phyloP scores from a whole-genome alignment of 1,284 basidiomycete genomes.

The Microbotryum intermedium region DNA sequence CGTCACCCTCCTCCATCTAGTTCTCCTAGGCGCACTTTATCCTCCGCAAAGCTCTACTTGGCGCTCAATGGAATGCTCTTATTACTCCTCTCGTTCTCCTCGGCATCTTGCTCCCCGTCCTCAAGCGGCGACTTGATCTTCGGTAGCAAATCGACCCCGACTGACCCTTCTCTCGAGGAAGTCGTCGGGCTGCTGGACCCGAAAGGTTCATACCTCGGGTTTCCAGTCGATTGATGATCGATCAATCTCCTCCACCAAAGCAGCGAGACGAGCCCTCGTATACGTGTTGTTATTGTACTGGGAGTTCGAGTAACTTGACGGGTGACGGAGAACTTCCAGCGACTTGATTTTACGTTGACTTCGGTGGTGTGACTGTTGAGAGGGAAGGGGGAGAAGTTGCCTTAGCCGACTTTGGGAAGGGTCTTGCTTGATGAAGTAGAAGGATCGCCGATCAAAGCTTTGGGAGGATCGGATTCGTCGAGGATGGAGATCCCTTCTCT shows the following conservation, averaged over 20 bases:
- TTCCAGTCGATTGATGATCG: no score
- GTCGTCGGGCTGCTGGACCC: no score
- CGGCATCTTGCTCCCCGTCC: neutral
- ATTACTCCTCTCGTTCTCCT: neutral
- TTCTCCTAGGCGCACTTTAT: neutral
- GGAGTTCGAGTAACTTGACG: conserved; percentile 75
- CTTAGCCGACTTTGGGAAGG: neutral
- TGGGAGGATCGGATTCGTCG: neutral
- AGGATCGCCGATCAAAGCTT: neutral
- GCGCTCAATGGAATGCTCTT: neutral
- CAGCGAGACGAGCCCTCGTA: conserved; percentile 81
- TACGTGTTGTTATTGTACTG: conserved; percentile 92
- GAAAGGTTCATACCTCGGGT: no score
- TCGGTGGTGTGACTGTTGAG: neutral
- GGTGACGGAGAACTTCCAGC: neutral
- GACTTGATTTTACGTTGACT: no score
- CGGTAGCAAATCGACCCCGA: no score
- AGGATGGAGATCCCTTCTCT: neutral
- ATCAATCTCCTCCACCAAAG: conserved; percentile 63
- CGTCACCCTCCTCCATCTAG: conserved; percentile 55
- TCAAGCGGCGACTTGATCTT: no score
- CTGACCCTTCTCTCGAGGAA: no score
- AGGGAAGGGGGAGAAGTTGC: neutral
- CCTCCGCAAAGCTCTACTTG: neutral
- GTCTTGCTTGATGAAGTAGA: neutral